phyloP scores from a whole-genome alignment of 1,139 yeast genomes.

The Hansenula sp. region DNA sequence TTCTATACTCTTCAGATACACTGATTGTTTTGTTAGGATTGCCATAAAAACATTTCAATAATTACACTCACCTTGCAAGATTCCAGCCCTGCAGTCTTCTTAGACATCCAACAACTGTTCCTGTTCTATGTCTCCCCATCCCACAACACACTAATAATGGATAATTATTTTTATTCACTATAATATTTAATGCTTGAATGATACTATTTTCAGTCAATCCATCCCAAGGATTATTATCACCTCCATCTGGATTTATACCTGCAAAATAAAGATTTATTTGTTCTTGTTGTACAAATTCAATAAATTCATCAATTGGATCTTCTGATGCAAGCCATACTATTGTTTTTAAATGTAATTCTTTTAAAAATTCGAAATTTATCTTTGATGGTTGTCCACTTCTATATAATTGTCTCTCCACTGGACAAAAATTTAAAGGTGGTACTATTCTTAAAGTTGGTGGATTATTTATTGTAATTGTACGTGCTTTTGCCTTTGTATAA shows the following conservation, averaged over 20 bases:
- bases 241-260: constrained; percentile 59
- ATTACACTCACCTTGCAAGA: constrained; percentile 45
- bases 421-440: constrained; percentile 93
- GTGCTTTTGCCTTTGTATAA: constrained; percentile 16
- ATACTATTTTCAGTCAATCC: constrained; percentile 85
- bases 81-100: constrained; percentile 94
- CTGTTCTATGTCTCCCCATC: constrained; percentile 96
- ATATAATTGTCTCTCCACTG: constrained; percentile 83
- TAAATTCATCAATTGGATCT: constrained; percentile 85
- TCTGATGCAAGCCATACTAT: constrained; percentile 94
- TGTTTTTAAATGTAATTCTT: constrained; percentile 68
- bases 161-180: constrained; percentile 65
- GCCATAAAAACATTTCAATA: not conserved
- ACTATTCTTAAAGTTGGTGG: constrained; percentile 68
- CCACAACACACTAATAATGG: constrained; percentile 93
- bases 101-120: constrained; percentile 91
- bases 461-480: constrained; percentile 23
- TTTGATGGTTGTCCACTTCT: constrained; percentile 97
- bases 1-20: constrained; percentile 87
- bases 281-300: constrained; percentile 73
- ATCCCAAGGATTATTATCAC: constrained; percentile 92
- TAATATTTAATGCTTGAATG: constrained; percentile 69
- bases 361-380: constrained; percentile 79
- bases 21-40: constrained; percentile 26
- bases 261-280: constrained; percentile 59